These are phyloP conservation scores for Heliocybe sulcata DNA, from an alignment of 1,284 basidiomycete genomes.

Conservation along the genomic window DNA sequence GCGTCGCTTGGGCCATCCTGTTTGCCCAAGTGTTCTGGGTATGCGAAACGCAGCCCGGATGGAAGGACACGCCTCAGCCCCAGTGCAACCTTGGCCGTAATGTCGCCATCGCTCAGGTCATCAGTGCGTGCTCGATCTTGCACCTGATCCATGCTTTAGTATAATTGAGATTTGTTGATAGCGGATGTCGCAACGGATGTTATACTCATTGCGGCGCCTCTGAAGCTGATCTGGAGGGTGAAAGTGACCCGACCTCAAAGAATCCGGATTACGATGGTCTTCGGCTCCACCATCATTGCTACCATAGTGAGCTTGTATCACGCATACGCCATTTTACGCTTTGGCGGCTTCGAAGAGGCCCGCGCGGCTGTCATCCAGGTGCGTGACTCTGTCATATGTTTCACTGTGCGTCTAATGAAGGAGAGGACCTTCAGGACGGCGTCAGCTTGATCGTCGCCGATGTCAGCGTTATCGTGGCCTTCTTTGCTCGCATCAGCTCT, in stretches of 20 bases:
- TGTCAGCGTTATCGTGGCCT: neutral
- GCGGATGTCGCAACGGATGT: neutral
- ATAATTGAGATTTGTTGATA: neutral
- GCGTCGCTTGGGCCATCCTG: neutral
- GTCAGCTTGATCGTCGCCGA: neutral
- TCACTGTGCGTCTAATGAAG: neutral
- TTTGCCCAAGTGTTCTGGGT: conserved; percentile 1
- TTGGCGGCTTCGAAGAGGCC: neutral
- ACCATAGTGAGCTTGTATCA: too few relatives aligned
- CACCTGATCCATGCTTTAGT: neutral
- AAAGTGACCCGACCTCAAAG: neutral
- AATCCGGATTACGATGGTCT: neutral
- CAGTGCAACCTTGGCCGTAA: neutral
- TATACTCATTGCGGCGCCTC: neutral
- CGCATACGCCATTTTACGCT: neutral
- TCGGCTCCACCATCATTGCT: neutral
- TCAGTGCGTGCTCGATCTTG: neutral
- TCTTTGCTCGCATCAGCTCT: neutral
- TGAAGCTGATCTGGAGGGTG: neutral
- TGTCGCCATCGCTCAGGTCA: neutral
- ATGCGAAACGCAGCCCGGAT: neutral
- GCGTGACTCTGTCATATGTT: neutral
- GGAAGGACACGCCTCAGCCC: neutral
- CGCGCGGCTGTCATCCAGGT: neutral
- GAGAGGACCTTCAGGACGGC: neutral